phyloP scores from a whole-genome alignment of 768 basidiomycete genomes.

The Amyloporia xantha region DNA sequence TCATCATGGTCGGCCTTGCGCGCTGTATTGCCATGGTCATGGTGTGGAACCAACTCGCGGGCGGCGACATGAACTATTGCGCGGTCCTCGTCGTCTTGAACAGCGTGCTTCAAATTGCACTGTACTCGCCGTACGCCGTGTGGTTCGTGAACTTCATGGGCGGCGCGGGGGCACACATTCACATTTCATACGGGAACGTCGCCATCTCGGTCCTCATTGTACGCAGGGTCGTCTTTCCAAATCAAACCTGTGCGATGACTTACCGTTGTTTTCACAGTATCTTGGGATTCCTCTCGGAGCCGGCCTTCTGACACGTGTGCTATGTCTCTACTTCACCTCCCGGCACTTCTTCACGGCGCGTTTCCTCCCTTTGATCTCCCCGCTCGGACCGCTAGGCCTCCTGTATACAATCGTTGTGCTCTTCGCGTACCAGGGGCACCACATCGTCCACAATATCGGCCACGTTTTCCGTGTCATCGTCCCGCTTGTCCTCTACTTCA shows the following conservation, averaged over 20 bases:
- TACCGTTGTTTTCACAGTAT: conserved; percentile 39
- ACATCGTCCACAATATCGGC: conserved; percentile 67
- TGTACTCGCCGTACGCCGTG: conserved; percentile 69
- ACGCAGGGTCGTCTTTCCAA: too few relatives aligned
- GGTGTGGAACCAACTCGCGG: conserved; percentile 37
- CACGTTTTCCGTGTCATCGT: conserved; percentile 77
- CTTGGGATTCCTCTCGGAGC: conserved; percentile 76
- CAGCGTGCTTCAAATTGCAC: conserved; percentile 67
- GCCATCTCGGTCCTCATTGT: conserved; percentile 69
- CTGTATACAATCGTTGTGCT: conserved; percentile 77
- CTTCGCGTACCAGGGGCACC: conserved; percentile 53
- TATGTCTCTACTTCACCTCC: conserved; percentile 38
- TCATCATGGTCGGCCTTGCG: conserved; percentile 78
- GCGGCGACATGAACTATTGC: conserved; percentile 15
- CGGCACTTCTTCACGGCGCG: conserved; percentile 43
- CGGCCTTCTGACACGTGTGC: conserved; percentile 63
- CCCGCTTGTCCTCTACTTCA: conserved; percentile 74
- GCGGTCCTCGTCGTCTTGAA: conserved; percentile 72
- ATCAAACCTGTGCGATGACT: too few relatives aligned
- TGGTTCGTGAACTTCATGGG: conserved; percentile 72
- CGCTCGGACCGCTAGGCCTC: conserved; percentile 65
- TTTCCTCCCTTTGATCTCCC: conserved; percentile 67
- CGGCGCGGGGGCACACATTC: conserved; percentile 31
- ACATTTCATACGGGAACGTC: conserved; percentile 50
- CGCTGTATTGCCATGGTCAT: conserved; percentile 51